A percentile compares a stretch with the other conserved stretches of the same genome.
phyloP scores from a whole-genome alignment of 176 grass and related monocot genomes.

The Chloris gayana region DNA sequence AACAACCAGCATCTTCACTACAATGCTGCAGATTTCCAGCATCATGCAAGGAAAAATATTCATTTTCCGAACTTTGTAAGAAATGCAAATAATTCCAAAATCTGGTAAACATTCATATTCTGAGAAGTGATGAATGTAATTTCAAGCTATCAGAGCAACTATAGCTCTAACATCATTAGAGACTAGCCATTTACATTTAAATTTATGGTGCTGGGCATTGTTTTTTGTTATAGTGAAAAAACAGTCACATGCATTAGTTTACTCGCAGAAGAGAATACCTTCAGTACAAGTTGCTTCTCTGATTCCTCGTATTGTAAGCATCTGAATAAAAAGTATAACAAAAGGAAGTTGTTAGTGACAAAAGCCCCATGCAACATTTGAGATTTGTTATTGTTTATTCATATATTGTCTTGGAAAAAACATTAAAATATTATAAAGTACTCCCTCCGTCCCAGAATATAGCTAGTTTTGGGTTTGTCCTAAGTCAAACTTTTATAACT shows the following conservation, averaged over 20 bases:
- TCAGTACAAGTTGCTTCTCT: slow-evolving; percentile 62
- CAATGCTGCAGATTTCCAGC: neutral
- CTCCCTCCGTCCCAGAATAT: no score
- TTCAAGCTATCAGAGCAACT: neutral
- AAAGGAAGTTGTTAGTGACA: slow-evolving; percentile 11
- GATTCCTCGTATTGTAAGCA: slow-evolving; percentile 55
- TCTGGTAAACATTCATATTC: slow-evolving; percentile 11
- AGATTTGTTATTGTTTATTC: slow-evolving; percentile 20
- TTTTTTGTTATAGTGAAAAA: slow-evolving; percentile 10
- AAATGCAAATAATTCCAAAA: slow-evolving; percentile 26
- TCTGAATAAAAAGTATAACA: slow-evolving; percentile 30
- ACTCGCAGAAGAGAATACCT: slow-evolving; percentile 51
- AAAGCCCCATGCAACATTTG: slow-evolving; percentile 9
- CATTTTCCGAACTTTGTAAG: slow-evolving; percentile 1
- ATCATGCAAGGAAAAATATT: neutral
- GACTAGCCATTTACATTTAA: neutral
- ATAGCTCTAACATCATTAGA: no score
- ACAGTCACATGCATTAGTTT: neutral
- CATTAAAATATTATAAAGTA: slow-evolving; percentile 1
- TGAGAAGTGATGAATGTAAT: neutral
- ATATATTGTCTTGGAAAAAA: neutral
- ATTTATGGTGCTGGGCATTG: neutral
- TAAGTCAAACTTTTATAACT: no score
- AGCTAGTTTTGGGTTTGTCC: no score
- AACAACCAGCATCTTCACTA: neutral